These are phyloP conservation scores for Beauveria sp. DNA, from an alignment of 2,329 filamentous ascomycete genomes.

Conservation along the genomic window DNA sequence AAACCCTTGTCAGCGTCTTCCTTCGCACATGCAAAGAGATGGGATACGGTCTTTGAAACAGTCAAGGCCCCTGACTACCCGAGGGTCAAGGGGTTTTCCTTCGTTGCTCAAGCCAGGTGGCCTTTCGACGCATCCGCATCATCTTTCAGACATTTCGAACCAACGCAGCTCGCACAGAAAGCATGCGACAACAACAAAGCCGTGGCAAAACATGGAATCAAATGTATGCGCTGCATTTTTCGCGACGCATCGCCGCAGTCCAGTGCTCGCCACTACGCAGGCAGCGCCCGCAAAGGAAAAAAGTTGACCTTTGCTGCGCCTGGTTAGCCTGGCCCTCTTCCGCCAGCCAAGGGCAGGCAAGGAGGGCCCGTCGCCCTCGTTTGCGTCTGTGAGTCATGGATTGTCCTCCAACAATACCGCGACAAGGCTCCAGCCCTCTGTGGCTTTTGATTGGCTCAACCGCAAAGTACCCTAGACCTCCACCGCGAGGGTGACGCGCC, in stretches of 20 bases:
- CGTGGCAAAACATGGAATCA: neutral
- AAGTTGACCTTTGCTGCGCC: neutral
- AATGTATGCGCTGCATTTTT: neutral
- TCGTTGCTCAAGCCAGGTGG: neutral
- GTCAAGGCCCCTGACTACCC: neutral
- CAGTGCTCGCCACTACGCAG: neutral
- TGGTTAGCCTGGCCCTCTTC: neutral
- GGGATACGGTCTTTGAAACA: conserved; percentile 16
- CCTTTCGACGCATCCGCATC: neutral
- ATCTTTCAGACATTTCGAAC: neutral
- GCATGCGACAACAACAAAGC: neutral
- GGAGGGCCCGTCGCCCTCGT: neutral
- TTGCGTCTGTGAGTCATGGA: conserved; percentile 14
- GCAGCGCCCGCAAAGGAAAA: neutral
- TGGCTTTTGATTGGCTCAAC: neutral
- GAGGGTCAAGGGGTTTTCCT: neutral
- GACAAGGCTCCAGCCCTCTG: conserved; percentile 2
- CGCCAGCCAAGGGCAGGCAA: neutral
- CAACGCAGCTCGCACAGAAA: neutral
- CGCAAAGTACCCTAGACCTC: conserved; percentile 8
- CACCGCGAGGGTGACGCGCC: conserved; percentile 8
- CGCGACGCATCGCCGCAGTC: neutral
- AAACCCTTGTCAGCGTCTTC: conserved; percentile 15
- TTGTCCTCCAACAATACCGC: conserved; percentile 6
- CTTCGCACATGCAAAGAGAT: conserved; percentile 15